Base-by-base conservation (phyloP, 768 basidiomycete species). In the Artomyces pyxidatus region DNA sequence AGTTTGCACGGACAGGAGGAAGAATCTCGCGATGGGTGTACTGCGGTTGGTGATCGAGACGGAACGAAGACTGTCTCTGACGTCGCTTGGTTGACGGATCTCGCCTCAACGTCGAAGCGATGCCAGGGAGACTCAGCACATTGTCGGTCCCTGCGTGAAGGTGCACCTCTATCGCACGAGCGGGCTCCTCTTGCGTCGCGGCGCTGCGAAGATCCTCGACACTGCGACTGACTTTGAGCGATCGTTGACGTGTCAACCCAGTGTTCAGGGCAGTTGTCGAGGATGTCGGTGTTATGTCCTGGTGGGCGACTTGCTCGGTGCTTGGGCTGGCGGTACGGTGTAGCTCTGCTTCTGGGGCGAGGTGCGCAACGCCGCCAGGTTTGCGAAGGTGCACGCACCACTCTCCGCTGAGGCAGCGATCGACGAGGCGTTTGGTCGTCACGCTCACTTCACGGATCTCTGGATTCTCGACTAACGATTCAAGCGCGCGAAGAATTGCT, bases 361-460 rank as follows among this genome's bases (percentile, higher is more conserved):
- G 27, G 16, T 32, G 48, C 12, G 23, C 23, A 3, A 41, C 39
- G 35, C 47, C 16, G 48, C 42, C 60, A 10, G 59, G 53, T 54
- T 72, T 81, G 51, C 73, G 75, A 32, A 85, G 68, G 26, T 85
- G 77, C 12, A 84, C 77, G 70, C 87, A 88, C 93, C 93, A 96
- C 7, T 86, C 83, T 3, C 86, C 92, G 12, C 72, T 70, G 17
- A 98, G 76, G 64, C 94, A 97, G 35, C 96, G 78, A 50, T 93
- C 88, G 16, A 97, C 96, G 7, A 99, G 77, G 7, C 96, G 80
- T 54, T 81, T 83, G 0, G 94, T 98, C 1, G 94, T 97, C 2
- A 88, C 70, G 49, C 80, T 85, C 54, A 95, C 74, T 40, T 95
- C 88, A 26, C 88, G 79, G 46, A 96, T 87, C 37, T 79, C 72